These are phyloP conservation scores for Galerina sulciceps DNA, from an alignment of 768 basidiomycete species.

Conservation along the genomic window DNA sequence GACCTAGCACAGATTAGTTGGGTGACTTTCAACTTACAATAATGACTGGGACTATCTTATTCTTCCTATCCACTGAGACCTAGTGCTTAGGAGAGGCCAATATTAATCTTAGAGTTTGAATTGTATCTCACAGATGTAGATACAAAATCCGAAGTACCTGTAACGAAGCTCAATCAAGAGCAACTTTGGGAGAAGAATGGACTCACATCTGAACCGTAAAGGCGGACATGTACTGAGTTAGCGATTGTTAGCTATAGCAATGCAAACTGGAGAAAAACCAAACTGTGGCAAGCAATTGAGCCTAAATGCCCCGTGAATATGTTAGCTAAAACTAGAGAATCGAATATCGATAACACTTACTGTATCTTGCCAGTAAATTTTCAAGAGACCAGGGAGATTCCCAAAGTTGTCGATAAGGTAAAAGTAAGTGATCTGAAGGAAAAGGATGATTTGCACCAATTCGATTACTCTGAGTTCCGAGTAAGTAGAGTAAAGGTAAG, in stretches of 20 bases:
- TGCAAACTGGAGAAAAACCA: neutral
- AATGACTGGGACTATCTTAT: conserved; percentile 16
- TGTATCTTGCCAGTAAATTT: neutral
- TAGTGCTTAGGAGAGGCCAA: neutral
- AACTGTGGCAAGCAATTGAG: neutral
- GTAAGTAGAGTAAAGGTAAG: too few species aligned
- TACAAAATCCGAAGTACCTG: neutral
- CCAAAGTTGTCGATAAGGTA: conserved; percentile 26
- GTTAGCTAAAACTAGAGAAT: neutral
- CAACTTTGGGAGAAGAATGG: neutral
- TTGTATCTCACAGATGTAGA: conserved; percentile 8
- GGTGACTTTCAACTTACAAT: conserved; percentile 16
- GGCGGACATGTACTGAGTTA: neutral
- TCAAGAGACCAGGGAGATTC: neutral
- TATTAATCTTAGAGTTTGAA: neutral
- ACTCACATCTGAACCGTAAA: neutral
- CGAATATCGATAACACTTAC: neutral
- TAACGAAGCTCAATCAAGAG: neutral
- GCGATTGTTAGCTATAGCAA: neutral
- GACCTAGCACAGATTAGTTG: neutral
- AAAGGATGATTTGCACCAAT: conserved; percentile 21
- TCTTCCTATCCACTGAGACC: conserved; percentile 20
- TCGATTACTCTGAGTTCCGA: conserved; percentile 20
- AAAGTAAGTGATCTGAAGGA: conserved; percentile 20
- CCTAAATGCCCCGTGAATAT: neutral